Evolutionary conservation across 345 rosid species (phyloP), one percentile per base, ranked within the genome.

Genomic region (Populus ilicifolia): DNA sequence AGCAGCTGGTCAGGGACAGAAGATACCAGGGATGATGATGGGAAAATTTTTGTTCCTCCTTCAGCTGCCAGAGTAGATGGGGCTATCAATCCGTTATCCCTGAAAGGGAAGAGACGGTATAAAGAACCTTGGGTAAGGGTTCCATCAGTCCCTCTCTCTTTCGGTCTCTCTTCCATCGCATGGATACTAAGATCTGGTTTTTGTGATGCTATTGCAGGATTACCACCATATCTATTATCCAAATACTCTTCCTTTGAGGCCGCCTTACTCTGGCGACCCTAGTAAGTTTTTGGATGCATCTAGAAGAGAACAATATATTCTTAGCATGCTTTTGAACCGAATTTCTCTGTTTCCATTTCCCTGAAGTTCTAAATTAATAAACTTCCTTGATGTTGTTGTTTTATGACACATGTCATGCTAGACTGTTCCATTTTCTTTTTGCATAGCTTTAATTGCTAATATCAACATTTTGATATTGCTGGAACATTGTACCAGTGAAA

Each of bases 241-340:
- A 7, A 77, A 61, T 18, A 69, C 73, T 48, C 84, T 81, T 41
- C 84, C 84, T 41, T 54, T 69, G 68, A 81, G 81, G 67, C 38
- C 67, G 76, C 79, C 84, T 63, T 69, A 77, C 41, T 70, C 81
- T 64, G 81, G 84, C n/a, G 79, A 81, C 56, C 81, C 84, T 23
- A 78, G 81, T 78, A 64, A 43, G 48, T 20, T 71, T 30, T 14
- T 21, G 20, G 43, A 39, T 54, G 35, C 52, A 11, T 59, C 16
- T 78, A 8, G 71, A 41, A 16, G n/a, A 16, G 27, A 14, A 8
- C n/a, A 41, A 5, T 18, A 25, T 35, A 36, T 38, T 7, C 36
- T 56, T 21, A 23, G 65, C 21, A 16, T 36, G 33, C 54, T 27
- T 46, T 44, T 27, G 36, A 44, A 29, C 13, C 30, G 43, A 3